These are phyloP conservation scores for Sporormia fimetaria DNA, from an alignment of 495 filamentous ascomycete species.

Conservation along the genomic window DNA sequence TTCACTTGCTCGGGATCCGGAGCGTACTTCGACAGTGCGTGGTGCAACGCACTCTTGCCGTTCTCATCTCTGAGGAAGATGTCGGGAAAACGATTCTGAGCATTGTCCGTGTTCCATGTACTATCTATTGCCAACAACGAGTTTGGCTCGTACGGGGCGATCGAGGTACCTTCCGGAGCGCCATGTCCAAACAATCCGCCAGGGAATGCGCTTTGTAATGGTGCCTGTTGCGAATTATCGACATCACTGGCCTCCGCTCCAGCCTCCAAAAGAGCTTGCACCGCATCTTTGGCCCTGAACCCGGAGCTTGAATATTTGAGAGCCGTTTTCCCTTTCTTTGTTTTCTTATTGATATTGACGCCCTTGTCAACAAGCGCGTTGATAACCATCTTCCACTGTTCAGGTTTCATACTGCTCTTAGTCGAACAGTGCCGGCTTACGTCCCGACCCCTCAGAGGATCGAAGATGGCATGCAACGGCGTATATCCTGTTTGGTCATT, in stretches of 20 bases:
- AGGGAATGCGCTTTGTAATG: background rate
- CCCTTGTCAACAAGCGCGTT: no score
- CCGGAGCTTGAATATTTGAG: background rate
- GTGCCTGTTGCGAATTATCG: background rate
- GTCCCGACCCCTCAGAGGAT: no score
- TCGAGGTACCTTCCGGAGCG: no score
- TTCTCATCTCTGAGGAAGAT: background rate
- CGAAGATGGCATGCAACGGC: no score
- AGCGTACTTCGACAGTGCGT: background rate
- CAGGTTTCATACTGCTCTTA: no score
- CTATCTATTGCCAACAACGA: background rate
- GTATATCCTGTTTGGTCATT: background rate
- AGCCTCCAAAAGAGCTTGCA: constrained; percentile 4
- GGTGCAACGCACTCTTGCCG: constrained; percentile 6
- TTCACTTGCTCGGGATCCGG: background rate
- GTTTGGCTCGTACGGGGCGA: no score
- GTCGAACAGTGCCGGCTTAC: no score
- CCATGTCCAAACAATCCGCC: background rate
- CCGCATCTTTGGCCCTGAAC: no score
- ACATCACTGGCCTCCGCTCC: constrained; percentile 1
- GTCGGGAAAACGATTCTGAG: constrained; percentile 2
- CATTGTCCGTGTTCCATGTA: background rate
- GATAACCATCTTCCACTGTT: no score
- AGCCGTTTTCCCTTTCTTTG: background rate
- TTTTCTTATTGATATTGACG: background rate